These are phyloP conservation scores for Kodamaea neixiangensis DNA, from an alignment of 805 yeast species.

Conservation along the genomic window DNA sequence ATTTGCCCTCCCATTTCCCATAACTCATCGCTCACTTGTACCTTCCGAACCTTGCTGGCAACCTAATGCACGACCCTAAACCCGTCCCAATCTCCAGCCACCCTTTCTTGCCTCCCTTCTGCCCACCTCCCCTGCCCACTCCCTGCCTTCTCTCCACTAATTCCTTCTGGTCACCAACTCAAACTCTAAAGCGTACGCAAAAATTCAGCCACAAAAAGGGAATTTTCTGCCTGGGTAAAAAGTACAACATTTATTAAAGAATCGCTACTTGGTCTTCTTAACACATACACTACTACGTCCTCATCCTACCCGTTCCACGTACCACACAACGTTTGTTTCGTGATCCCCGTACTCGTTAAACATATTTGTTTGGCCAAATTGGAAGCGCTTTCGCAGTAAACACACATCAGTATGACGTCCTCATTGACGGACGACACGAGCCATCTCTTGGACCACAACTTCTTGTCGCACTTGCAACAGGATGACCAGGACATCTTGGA, in stretches of 20 bases:
- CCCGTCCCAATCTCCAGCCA: too few relatives aligned
- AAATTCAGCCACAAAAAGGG: not conserved
- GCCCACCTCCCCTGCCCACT: not conserved
- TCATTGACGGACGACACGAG: conserved; percentile 25
- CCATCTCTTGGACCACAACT: conserved; percentile 23
- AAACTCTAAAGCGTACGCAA: not conserved
- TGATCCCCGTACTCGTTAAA: too few relatives aligned
- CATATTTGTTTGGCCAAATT: not conserved
- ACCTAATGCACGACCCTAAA: too few relatives aligned
- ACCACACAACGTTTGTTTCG: too few relatives aligned
- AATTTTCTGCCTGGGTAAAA: not conserved
- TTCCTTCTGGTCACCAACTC: not conserved
- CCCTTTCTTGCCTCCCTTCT: not conserved
- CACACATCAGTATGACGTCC: conserved; percentile 16
- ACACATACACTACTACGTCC: not conserved
- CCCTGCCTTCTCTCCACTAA: too few relatives aligned
- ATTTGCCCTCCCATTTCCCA: too few relatives aligned
- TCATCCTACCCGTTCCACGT: too few relatives aligned
- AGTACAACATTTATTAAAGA: not conserved
- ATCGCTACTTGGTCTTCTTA: not conserved
- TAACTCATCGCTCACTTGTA: too few relatives aligned
- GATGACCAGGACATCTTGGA: conserved; percentile 54
- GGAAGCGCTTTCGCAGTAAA: not conserved
- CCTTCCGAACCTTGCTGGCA: too few relatives aligned
- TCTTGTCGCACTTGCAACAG: conserved; percentile 20